These are phyloP conservation scores for Russula abietina DNA, from an alignment of 768 basidiomycete species.

Conservation along the genomic window DNA sequence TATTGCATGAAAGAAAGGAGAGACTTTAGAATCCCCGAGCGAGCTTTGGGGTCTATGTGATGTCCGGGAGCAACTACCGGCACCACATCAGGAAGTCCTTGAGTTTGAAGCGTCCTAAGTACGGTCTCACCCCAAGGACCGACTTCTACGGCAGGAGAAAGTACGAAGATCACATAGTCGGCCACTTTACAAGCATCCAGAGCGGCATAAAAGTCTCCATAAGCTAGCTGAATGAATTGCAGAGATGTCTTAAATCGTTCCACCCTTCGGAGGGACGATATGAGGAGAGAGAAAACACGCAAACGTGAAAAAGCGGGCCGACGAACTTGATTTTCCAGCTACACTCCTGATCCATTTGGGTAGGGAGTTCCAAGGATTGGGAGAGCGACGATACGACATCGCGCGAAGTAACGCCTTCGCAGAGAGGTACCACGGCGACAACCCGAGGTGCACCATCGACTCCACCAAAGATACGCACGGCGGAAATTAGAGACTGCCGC, in stretches of 20 bases:
- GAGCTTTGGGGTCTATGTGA: slow-evolving; percentile 54
- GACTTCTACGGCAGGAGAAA: slow-evolving; percentile 81
- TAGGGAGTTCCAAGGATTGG: slow-evolving; percentile 49
- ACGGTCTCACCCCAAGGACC: slow-evolving; percentile 80
- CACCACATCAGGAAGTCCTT: slow-evolving; percentile 82
- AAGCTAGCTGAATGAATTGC: slow-evolving; percentile 76
- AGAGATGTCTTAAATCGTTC: slow-evolving; percentile 88
- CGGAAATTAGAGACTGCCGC: slow-evolving; percentile 57
- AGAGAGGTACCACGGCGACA: slow-evolving; percentile 82
- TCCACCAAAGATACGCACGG: slow-evolving; percentile 73
- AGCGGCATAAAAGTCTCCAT: slow-evolving; percentile 64
- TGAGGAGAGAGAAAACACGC: slow-evolving; percentile 2
- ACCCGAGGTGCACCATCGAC: slow-evolving; percentile 77
- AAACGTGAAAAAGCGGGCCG: neutral
- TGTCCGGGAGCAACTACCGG: slow-evolving; percentile 59
- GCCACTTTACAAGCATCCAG: slow-evolving; percentile 83
- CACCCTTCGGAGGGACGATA: slow-evolving; percentile 42
- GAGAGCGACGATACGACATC: slow-evolving; percentile 53
- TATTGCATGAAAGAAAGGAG: slow-evolving; percentile 92
- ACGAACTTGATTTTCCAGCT: slow-evolving; percentile 68
- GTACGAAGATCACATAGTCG: slow-evolving; percentile 82
- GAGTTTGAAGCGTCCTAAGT: slow-evolving; percentile 80
- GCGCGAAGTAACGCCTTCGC: slow-evolving; percentile 52
- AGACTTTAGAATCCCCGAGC: slow-evolving; percentile 70
- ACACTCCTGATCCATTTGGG: slow-evolving; percentile 45